phyloP scores from a whole-genome alignment of 805 yeast species.

The Phaffomyces antillensis region DNA sequence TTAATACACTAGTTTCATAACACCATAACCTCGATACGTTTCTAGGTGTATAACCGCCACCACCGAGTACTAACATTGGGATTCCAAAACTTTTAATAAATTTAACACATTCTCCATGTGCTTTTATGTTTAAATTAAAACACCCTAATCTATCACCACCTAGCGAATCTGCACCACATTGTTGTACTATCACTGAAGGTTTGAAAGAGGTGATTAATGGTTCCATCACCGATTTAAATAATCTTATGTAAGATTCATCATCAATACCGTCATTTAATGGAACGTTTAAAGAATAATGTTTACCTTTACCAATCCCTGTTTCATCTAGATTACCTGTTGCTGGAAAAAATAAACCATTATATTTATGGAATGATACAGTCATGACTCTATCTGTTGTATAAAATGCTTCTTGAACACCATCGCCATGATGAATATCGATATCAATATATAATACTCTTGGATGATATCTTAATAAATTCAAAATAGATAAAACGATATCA shows the following conservation, averaged over 20 bases:
- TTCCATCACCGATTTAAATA: conserved; percentile 68
- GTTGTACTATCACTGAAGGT: conserved; percentile 94
- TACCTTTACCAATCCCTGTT: conserved; percentile 78
- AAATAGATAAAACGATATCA: conserved; percentile 80
- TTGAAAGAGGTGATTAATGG: conserved; percentile 87
- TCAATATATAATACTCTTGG: conserved; percentile 85
- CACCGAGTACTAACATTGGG: conserved; percentile 92
- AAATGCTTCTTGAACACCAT: conserved; percentile 92
- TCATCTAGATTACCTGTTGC: conserved; percentile 88
- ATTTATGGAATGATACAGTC: conserved; percentile 88
- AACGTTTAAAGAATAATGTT: conserved; percentile 76
- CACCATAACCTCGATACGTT: conserved; percentile 96
- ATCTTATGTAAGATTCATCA: conserved; percentile 47
- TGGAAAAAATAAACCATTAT: conserved; percentile 81
- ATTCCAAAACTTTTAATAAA: conserved; percentile 79
- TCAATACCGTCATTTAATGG: conserved; percentile 92
- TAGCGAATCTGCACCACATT: conserved; percentile 96
- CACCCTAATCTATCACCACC: conserved; percentile 96
- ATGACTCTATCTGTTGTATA: conserved; percentile 87
- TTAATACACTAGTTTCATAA: conserved; percentile 81
- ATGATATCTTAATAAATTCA: conserved; percentile 72
- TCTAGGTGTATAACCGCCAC: conserved; percentile 98
- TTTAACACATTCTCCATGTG: conserved; percentile 94
- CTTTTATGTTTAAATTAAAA: conserved; percentile 86
- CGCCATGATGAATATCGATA: conserved; percentile 91